Percentiles rank a stretch among this genome's conserved stretches.
These are phyloP conservation scores for Amanita brunnescens DNA, from an alignment of 768 basidiomycete genomes.

Conservation along the genomic window DNA sequence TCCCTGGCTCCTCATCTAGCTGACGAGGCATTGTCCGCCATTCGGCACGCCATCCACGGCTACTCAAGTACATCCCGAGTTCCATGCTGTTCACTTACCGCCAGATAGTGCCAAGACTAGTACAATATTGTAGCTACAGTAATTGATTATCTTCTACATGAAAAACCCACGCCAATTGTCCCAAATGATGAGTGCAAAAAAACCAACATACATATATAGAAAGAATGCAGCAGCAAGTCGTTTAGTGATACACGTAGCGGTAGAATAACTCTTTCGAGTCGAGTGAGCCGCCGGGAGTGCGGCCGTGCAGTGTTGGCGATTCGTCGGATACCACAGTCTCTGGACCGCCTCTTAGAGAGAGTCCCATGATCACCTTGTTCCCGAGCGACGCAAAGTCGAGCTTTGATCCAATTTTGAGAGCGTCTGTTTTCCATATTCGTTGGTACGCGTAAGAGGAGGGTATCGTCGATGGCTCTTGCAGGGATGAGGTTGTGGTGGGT, in stretches of 20 bases:
- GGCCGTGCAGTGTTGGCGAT: background rate
- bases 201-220: too few species aligned
- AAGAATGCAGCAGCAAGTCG: background rate
- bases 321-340: slow-evolving; percentile 22
- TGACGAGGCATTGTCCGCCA: too few species aligned
- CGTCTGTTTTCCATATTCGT: slow-evolving; percentile 57
- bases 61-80: too few species aligned
- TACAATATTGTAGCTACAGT: background rate
- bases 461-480: background rate
- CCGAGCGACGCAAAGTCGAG: slow-evolving; percentile 48
- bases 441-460: slow-evolving; percentile 47
- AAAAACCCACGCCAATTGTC: background rate
- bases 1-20: too few species aligned
- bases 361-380: slow-evolving; percentile 42
- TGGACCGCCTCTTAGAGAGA: slow-evolving; percentile 25
- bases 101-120: too few species aligned
- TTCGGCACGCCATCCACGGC: too few species aligned
- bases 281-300: background rate
- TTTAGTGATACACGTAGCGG: background rate
- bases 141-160: background rate
- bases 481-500: slow-evolving; percentile 20
- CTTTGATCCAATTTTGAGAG: slow-evolving; percentile 49
- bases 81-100: too few species aligned
- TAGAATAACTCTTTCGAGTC: background rate
- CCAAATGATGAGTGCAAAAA: background rate